These are phyloP conservation scores for Phaeosphaeriaceae sp. DNA, from an alignment of 2,329 filamentous ascomycete species.

Conservation along the genomic window DNA sequence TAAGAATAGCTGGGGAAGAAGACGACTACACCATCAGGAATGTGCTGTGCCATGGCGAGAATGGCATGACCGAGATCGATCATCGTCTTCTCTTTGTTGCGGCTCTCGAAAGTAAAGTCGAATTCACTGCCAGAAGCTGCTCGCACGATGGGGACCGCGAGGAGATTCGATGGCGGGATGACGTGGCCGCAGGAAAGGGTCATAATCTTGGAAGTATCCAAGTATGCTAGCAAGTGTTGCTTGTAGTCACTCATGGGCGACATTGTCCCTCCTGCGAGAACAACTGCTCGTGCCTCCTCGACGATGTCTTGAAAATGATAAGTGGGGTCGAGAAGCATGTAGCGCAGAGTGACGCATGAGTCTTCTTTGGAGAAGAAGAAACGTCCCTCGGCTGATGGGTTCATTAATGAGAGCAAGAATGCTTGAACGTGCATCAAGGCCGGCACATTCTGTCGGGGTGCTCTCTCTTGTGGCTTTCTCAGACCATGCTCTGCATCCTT, in stretches of 20 bases:
- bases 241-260: slow-evolving; percentile 93
- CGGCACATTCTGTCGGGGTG: slow-evolving; percentile 53
- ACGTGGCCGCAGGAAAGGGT: slow-evolving; percentile 95
- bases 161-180: slow-evolving; percentile 81
- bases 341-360: slow-evolving; percentile 71
- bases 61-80: slow-evolving; percentile 76
- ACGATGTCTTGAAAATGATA: slow-evolving; percentile 90
- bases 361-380: slow-evolving; percentile 63
- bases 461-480: slow-evolving; percentile 10
- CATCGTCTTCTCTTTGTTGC: slow-evolving; percentile 73
- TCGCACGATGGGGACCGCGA: slow-evolving; percentile 73
- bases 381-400: slow-evolving; percentile 73
- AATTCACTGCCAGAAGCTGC: slow-evolving; percentile 64
- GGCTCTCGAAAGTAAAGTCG: slow-evolving; percentile 86
- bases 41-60: slow-evolving; percentile 71
- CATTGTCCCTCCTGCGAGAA: slow-evolving; percentile 96
- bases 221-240: slow-evolving; percentile 81
- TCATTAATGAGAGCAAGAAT: slow-evolving; percentile 83
- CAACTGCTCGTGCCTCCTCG: slow-evolving; percentile 81
- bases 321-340: slow-evolving; percentile 88
- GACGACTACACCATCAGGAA: slow-evolving; percentile 88
- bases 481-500: slow-evolving; percentile 17
- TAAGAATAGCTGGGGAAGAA: slow-evolving; percentile 98
- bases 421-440: slow-evolving; percentile 68
- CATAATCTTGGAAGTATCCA: slow-evolving; percentile 68